Evolutionary conservation across 768 basidiomycete species (phyloP).

Genomic region (Agrocybe praecox): DNA sequence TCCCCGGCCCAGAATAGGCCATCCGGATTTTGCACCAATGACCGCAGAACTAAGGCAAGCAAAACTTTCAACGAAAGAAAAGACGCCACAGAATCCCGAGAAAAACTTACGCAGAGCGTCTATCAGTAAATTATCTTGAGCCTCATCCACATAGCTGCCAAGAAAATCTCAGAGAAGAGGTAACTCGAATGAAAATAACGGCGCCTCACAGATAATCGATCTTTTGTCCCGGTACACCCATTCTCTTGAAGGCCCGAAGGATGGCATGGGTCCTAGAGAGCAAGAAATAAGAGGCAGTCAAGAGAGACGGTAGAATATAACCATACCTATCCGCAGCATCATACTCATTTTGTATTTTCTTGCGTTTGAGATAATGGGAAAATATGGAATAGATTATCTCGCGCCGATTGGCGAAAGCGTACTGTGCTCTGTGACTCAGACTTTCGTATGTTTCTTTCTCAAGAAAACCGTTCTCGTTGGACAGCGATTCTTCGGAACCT

Average conservation of each 20-base stretch:
- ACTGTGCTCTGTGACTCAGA: slow-evolving; percentile 53
- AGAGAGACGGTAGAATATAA: slow-evolving; percentile 11
- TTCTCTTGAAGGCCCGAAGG: slow-evolving; percentile 32
- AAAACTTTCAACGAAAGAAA: neutral
- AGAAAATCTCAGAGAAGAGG: neutral
- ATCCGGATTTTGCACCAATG: slow-evolving; percentile 62
- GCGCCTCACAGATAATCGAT: slow-evolving; percentile 57
- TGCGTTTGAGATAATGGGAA: slow-evolving; percentile 48
- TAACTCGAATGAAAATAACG: neutral
- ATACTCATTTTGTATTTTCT: slow-evolving; percentile 40
- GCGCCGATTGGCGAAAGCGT: slow-evolving; percentile 55
- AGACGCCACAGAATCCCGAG: neutral
- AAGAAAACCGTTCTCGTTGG: slow-evolving; percentile 37
- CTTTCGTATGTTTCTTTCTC: slow-evolving; percentile 44
- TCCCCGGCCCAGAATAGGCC: slow-evolving; percentile 83
- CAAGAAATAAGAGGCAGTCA: neutral
- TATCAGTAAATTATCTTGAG: slow-evolving; percentile 71
- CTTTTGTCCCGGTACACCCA: slow-evolving; percentile 39
- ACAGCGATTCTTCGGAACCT: slow-evolving; percentile 61
- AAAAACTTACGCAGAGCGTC: slow-evolving; percentile 55
- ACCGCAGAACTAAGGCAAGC: slow-evolving; percentile 51
- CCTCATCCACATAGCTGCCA: slow-evolving; percentile 71
- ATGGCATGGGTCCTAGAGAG: slow-evolving; percentile 51
- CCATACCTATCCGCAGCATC: slow-evolving; percentile 64
- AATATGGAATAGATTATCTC: slow-evolving; percentile 56